phyloP scores from a whole-genome alignment of 2,329 filamentous ascomycete genomes.

The Karstenula rhodostoma region DNA sequence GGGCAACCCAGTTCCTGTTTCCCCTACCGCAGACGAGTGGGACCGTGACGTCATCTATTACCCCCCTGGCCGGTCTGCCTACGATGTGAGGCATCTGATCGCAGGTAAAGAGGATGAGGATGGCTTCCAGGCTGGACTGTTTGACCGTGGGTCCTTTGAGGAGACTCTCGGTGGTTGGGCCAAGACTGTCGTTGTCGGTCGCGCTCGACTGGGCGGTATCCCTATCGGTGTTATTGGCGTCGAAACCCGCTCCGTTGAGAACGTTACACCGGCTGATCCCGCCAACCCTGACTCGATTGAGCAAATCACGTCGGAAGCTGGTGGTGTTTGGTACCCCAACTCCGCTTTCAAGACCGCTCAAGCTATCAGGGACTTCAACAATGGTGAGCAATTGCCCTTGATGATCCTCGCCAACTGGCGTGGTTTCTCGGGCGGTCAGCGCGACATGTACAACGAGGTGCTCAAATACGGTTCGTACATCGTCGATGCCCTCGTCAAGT shows the following conservation, averaged over 20 bases:
- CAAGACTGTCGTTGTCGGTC: conserved; percentile 93
- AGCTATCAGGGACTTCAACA: conserved; percentile 98
- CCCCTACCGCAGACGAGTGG: conserved; percentile 84
- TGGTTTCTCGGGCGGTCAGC: conserved; percentile 99
- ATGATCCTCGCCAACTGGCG: conserved; percentile 99
- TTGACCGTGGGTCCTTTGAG: conserved; percentile 96
- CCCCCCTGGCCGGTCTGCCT: conserved; percentile 82
- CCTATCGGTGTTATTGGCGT: conserved; percentile 98
- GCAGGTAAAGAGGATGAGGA: conserved; percentile 84
- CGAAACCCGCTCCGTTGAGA: conserved; percentile 95
- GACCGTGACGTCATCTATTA: conserved; percentile 88
- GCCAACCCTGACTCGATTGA: conserved; percentile 99
- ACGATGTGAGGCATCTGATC: conserved; percentile 95
- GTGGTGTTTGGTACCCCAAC: conserved; percentile 99
- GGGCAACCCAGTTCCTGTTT: conserved; percentile 90
- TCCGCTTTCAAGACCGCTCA: conserved; percentile 99
- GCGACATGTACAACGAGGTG: conserved; percentile 99
- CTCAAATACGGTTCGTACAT: conserved; percentile 99
- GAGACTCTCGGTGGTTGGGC: conserved; percentile 98
- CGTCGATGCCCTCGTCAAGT: conserved; percentile 97
- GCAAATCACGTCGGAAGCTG: conserved; percentile 91
- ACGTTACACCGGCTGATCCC: conserved; percentile 93
- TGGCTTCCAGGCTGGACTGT: conserved; percentile 88
- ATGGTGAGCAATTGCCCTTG: conserved; percentile 94
- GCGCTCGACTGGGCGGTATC: conserved; percentile 94